Evolutionary conservation across 306 rosid species (phyloP).

Genomic region (Gleditsia sinensis): DNA sequence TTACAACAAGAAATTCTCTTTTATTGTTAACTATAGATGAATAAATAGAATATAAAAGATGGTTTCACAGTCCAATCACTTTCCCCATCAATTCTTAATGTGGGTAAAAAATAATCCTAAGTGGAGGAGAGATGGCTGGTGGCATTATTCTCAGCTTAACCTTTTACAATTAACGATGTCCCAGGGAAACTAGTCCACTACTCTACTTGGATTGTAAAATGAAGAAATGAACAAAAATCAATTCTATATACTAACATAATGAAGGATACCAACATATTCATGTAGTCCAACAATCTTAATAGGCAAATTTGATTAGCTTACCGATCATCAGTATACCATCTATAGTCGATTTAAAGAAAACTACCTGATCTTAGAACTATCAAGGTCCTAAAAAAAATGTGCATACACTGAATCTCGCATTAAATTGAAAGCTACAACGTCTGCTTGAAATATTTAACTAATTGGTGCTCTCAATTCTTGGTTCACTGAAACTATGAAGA

Average conservation of each 20-base stretch:
- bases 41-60: background rate
- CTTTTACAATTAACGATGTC: background rate
- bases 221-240: background rate
- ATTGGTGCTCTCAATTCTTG: background rate
- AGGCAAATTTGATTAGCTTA: background rate
- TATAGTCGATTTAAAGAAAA: background rate
- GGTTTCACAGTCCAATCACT: background rate
- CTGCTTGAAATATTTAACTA: background rate
- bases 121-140: background rate
- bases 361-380: background rate
- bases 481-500: background rate
- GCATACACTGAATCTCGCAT: background rate
- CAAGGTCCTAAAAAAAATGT: background rate
- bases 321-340: background rate
- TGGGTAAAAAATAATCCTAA: background rate
- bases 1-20: background rate
- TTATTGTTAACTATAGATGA: background rate
- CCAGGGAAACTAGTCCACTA: no score
- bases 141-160: background rate
- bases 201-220: background rate
- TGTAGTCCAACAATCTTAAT: background rate
- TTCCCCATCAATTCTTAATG: background rate
- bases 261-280: background rate
- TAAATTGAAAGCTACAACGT: background rate
- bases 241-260: background rate